Percentiles rank a stretch among this genome's conserved stretches.
phyloP scores from a whole-genome alignment of 306 rosid genomes.

The Prunus padus region DNA sequence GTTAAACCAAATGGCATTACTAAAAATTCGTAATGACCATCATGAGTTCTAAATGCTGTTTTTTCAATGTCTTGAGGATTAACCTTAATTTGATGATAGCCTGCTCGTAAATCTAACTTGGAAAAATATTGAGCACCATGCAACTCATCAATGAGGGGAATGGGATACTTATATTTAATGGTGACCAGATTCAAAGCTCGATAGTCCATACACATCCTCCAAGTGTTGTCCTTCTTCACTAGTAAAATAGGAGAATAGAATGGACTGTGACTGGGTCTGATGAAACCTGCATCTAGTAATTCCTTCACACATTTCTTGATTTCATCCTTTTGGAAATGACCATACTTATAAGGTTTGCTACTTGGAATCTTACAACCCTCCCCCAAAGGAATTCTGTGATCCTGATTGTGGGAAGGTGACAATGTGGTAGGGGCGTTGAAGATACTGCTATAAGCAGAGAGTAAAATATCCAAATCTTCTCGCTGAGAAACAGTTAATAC shows the following conservation, averaged over 20 bases:
- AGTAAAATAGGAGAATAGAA: not conserved
- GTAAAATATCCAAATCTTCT: too few relatives aligned
- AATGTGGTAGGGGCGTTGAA: not conserved
- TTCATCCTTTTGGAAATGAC: not conserved
- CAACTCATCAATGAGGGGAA: not conserved
- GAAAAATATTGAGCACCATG: not conserved
- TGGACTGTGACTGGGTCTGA: not conserved
- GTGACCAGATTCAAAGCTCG: not conserved
- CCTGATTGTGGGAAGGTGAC: not conserved
- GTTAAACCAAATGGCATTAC: not conserved
- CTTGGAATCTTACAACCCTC: not conserved
- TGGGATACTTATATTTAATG: not conserved
- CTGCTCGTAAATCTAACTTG: not conserved
- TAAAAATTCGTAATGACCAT: conserved; percentile 6
- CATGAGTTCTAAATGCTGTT: not conserved
- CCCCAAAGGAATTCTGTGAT: not conserved
- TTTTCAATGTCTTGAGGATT: not conserved
- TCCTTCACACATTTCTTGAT: not conserved
- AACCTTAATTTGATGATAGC: not conserved
- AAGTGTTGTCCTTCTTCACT: not conserved
- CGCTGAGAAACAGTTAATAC: too few relatives aligned
- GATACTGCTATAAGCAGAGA: too few relatives aligned
- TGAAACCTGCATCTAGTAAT: not conserved
- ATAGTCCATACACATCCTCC: not conserved
- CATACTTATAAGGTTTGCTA: not conserved